Evolutionary conservation across 2,329 filamentous ascomycete species (phyloP).

Genomic region (Alternaria panax): DNA sequence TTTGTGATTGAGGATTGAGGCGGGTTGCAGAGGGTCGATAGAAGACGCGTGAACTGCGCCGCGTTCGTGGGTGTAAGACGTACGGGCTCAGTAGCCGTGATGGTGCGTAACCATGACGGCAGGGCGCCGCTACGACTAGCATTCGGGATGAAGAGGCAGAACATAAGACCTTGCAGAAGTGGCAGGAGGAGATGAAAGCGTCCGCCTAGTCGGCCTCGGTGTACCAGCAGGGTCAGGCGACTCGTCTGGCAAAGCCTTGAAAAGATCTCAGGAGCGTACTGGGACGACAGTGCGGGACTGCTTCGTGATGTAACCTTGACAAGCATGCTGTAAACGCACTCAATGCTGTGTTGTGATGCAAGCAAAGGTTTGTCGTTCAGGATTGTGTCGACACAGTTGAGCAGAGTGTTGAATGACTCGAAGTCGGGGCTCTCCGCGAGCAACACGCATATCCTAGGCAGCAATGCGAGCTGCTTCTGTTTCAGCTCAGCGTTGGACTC

Average conservation of each 20-base stretch:
- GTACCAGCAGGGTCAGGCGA: slow-evolving; percentile 62
- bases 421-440: slow-evolving; percentile 61
- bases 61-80: slow-evolving; percentile 55
- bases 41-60: slow-evolving; percentile 60
- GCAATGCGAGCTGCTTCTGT: slow-evolving; percentile 36
- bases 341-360: slow-evolving; percentile 54
- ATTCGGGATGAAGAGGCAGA: slow-evolving; percentile 62
- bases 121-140: slow-evolving; percentile 35
- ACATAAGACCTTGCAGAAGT: slow-evolving; percentile 62
- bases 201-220: slow-evolving; percentile 65
- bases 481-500: slow-evolving; percentile 31
- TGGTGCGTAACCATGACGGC: slow-evolving; percentile 43
- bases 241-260: slow-evolving; percentile 62
- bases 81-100: slow-evolving; percentile 12
- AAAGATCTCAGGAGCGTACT: slow-evolving; percentile 55
- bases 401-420: slow-evolving; percentile 58
- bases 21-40: slow-evolving; percentile 68
- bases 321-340: slow-evolving; percentile 50
- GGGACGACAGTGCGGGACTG: slow-evolving; percentile 35
- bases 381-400: slow-evolving; percentile 59
- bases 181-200: slow-evolving; percentile 67
- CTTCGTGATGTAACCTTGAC: slow-evolving; percentile 44
- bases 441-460: slow-evolving; percentile 35
- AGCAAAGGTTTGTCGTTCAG: slow-evolving; percentile 47
- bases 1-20: slow-evolving; percentile 63